These are phyloP conservation scores for Bryoglossum gracile DNA, from an alignment of 495 filamentous ascomycete genomes.

Conservation along the genomic window DNA sequence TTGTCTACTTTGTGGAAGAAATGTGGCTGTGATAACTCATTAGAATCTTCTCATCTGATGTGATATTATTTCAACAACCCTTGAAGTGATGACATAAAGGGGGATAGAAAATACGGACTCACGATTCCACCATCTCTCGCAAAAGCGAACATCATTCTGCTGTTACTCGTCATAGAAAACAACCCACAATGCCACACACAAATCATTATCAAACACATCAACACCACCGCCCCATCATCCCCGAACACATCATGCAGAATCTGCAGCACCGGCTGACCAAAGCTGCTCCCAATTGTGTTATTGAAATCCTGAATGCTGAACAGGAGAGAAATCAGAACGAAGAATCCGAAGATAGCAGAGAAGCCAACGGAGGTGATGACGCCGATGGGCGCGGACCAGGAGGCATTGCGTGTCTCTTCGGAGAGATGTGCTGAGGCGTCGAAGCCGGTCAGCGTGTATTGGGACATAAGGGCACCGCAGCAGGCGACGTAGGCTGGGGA, in stretches of 20 bases:
- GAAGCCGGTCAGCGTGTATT: conserved; percentile 50
- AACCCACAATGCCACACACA: conserved; percentile 56
- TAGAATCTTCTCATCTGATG: neutral
- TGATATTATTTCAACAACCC: neutral
- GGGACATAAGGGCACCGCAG: conserved; percentile 46
- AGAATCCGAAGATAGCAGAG: conserved; percentile 55
- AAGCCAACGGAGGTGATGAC: conserved; percentile 52
- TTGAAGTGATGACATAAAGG: neutral
- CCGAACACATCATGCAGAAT: conserved; percentile 52
- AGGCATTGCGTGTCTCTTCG: conserved; percentile 54
- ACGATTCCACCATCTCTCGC: conserved; percentile 45
- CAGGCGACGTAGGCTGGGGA: conserved; percentile 50
- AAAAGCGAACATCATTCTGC: conserved; percentile 60
- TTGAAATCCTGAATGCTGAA: conserved; percentile 55
- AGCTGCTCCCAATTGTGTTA: conserved; percentile 31
- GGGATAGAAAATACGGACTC: conserved; percentile 24
- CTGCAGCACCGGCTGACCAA: conserved; percentile 49
- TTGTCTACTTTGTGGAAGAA: conserved; percentile 45
- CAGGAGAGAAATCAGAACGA: conserved; percentile 49
- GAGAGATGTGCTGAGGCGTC: conserved; percentile 52
- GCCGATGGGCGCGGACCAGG: conserved; percentile 53
- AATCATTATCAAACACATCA: conserved; percentile 51
- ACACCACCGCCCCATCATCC: conserved; percentile 43
- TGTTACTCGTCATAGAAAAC: conserved; percentile 52
- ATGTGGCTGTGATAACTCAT: conserved; percentile 23